A percentile compares a stretch with the other conserved stretches of the same genome.
These are phyloP conservation scores for Spathaspora arborariae DNA, from an alignment of 805 yeast genomes.

Conservation along the genomic window DNA sequence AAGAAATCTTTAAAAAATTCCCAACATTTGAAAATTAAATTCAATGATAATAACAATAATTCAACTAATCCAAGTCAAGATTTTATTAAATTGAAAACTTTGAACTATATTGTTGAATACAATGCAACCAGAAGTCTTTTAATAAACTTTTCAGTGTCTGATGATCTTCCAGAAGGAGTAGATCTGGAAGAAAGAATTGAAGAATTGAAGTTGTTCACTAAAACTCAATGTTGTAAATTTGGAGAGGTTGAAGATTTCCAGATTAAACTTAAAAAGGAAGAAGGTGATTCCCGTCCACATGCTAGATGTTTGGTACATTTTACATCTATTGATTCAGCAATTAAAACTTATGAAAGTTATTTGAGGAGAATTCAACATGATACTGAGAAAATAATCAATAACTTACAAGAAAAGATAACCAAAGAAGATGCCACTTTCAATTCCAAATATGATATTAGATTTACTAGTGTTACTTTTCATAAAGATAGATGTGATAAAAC, in stretches of 20 bases:
- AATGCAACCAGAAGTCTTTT: slow-evolving; percentile 35
- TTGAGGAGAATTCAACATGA: slow-evolving; percentile 19
- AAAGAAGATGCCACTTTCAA: slow-evolving; percentile 4
- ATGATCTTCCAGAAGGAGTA: slow-evolving; percentile 2
- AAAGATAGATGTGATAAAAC: slow-evolving; percentile 39
- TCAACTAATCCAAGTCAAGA: slow-evolving; percentile 18
- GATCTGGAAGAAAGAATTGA: neutral
- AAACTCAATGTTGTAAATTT: slow-evolving; percentile 29
- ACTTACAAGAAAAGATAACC: neutral
- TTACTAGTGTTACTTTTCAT: slow-evolving; percentile 20
- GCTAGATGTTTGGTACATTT: slow-evolving; percentile 28
- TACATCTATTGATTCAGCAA: slow-evolving; percentile 44
- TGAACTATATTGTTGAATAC: slow-evolving; percentile 36
- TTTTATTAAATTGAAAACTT: slow-evolving; percentile 36
- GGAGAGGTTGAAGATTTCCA: slow-evolving; percentile 41
- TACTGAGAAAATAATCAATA: slow-evolving; percentile 10
- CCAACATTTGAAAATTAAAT: slow-evolving; percentile 22
- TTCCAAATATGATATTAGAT: slow-evolving; percentile 12
- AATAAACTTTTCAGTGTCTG: slow-evolving; percentile 8
- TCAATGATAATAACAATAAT: slow-evolving; percentile 19
- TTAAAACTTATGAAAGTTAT: slow-evolving; percentile 38
- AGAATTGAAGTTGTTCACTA: slow-evolving; percentile 12
- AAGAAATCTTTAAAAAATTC: slow-evolving; percentile 23
- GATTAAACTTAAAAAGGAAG: slow-evolving; percentile 9
- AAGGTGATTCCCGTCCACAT: neutral